Conservation (phyloP, 306 rosid genomes). For the Trifolium fragiferum region DNA sequence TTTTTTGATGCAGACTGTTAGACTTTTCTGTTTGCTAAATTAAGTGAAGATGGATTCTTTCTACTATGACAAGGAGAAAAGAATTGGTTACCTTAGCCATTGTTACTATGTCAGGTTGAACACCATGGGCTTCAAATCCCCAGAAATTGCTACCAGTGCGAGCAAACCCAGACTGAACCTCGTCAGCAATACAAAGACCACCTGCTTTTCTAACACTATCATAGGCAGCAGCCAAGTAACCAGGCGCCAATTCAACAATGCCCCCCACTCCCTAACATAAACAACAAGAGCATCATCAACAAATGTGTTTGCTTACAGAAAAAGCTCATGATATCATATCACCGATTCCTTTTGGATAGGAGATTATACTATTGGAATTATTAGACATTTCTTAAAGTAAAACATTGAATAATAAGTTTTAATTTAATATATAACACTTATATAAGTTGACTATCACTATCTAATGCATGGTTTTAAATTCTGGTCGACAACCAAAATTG, state of each 20-base stretch:
- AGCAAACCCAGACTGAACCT: constrained; percentile 86
- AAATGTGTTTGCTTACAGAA: neutral
- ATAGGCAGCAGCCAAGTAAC: constrained; percentile 81
- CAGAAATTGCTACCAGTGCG: constrained; percentile 94
- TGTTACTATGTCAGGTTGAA: constrained; percentile 93
- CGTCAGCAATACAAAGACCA: constrained; percentile 94
- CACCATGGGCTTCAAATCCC: constrained; percentile 95
- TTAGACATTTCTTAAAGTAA: constrained; percentile 1
- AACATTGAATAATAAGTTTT: neutral
- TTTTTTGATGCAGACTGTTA: neutral
- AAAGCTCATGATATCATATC: neutral
- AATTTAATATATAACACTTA: neutral
- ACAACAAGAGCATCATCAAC: constrained; percentile 1
- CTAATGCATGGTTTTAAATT: neutral
- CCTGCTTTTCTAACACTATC: constrained; percentile 71
- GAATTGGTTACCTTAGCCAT: constrained; percentile 78
- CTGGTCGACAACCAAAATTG: neutral
- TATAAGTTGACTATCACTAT: neutral
- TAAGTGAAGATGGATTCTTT: constrained; percentile 2
- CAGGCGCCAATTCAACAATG: constrained; percentile 84
- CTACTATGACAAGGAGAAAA: constrained; percentile 12
- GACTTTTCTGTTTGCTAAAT: neutral
- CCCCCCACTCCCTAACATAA: constrained; percentile 88
- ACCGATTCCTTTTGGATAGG: neutral
- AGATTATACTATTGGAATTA: neutral